These are phyloP conservation scores for Drechslerella coelobrocha DNA, from an alignment of 2,329 filamentous ascomycete species.

Conservation along the genomic window DNA sequence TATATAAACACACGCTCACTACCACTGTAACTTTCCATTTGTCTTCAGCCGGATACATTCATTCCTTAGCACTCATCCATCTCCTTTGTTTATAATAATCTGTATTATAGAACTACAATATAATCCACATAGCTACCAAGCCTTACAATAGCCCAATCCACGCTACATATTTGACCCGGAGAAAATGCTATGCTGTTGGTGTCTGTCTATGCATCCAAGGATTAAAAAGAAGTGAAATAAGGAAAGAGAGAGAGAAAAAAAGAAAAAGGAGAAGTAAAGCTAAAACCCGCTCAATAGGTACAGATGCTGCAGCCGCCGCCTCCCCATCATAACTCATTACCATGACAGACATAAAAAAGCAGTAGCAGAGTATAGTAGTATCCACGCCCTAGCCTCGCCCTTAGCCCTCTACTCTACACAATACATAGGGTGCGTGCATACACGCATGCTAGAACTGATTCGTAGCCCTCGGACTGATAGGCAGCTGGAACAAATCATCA, in stretches of 20 bases:
- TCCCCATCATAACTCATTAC: too few relatives aligned
- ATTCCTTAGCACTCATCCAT: too few relatives aligned
- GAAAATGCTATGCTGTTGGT: background rate
- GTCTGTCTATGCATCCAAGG: background rate
- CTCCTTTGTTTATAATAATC: conserved; percentile 1
- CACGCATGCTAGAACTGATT: conserved; percentile 5
- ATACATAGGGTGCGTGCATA: background rate
- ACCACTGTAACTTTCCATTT: background rate
- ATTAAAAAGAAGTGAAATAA: background rate
- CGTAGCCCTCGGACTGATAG: conserved; percentile 34
- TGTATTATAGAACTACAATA: conserved; percentile 1
- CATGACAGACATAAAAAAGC: too few relatives aligned
- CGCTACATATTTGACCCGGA: too few relatives aligned
- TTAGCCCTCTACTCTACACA: background rate
- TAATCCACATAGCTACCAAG: conserved; percentile 7
- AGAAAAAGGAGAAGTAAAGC: background rate
- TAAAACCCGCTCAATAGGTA: too few relatives aligned
- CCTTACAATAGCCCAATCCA: too few relatives aligned
- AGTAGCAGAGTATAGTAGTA: too few relatives aligned
- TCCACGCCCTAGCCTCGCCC: background rate
- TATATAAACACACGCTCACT: background rate
- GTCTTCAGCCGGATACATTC: background rate
- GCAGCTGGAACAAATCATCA: conserved; percentile 43
- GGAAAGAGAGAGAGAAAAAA: background rate
- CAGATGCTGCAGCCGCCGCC: too few relatives aligned